Conservation (phyloP, 495 filamentous ascomycete genomes). For the Penicillium pulvis region DNA sequence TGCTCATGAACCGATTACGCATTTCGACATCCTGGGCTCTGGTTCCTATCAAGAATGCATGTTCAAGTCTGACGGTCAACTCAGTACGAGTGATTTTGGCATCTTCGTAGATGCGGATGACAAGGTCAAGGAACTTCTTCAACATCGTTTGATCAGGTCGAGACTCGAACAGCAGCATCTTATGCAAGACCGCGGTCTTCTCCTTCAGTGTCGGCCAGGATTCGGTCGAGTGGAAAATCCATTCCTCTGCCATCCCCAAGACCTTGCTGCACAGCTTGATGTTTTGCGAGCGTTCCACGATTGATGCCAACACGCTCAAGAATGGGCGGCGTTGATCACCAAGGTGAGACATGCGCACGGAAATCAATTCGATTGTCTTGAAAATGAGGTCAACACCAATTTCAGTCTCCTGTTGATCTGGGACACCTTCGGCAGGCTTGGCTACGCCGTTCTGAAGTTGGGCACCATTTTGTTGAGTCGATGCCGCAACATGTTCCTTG, state of each 20-base stretch:
- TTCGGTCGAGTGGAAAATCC: constrained; percentile 92
- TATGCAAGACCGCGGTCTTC: constrained; percentile 93
- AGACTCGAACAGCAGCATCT: constrained; percentile 95
- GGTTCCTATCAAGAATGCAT: constrained; percentile 95
- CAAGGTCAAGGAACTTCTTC: constrained; percentile 89
- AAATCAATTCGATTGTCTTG: constrained; percentile 90
- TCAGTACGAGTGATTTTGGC: constrained; percentile 93
- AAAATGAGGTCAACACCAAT: constrained; percentile 85
- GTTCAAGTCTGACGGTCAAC: constrained; percentile 93
- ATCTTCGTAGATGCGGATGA: constrained; percentile 97
- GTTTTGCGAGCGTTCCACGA: constrained; percentile 92
- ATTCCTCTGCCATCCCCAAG: constrained; percentile 87
- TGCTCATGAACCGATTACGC: constrained; percentile 92
- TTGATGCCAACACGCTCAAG: constrained; percentile 87
- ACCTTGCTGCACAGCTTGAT: constrained; percentile 86
- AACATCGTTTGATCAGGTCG: constrained; percentile 79
- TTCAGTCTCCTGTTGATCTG: constrained; percentile 76
- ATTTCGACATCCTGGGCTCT: constrained; percentile 94
- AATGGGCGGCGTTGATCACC: constrained; percentile 90
- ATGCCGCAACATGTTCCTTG: constrained; percentile 86
- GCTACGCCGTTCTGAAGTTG: constrained; percentile 33
- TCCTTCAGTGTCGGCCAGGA: constrained; percentile 96
- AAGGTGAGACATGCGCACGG: constrained; percentile 89
- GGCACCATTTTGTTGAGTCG: constrained; percentile 49
- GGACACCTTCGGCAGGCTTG: constrained; percentile 56